Evolutionary conservation across 306 rosid species (phyloP), one percentile per base, ranked within the genome.

Genomic region (Pterocarpus macrocarpus): DNA sequence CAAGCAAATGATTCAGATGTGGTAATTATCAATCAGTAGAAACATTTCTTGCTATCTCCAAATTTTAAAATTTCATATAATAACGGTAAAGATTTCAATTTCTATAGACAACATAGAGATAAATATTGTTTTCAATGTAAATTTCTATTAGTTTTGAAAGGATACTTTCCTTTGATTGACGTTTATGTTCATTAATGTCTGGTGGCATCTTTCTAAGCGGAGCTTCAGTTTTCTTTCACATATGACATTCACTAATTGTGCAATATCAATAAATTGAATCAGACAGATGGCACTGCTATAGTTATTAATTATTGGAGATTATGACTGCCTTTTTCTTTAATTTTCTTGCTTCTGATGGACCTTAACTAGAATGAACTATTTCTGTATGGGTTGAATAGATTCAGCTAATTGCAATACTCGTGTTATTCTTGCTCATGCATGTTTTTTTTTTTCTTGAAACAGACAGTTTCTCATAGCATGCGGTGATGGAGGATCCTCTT

Each of bases 381-480:
- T 39, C 44, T 65, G 4, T 33, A 22, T 39, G 15, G 49, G 61
- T 5, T 58, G 77, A 41, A 16, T 57, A 50, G 53, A 71, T 71
- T 77, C 30, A 45, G 58, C 50, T 69, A 8, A 74, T 69, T 79
- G 38, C 67, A 17, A 2, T 50, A 35, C 2, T 63, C 78, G 14
- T 28, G 28, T 36, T 74, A 39, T 52, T 78, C 59, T 73, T 59
- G 45, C 5, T 65, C 4, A 16, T 64, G 68, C 49, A 7, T 62
- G 32, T 41, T 62, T 30, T 52, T 69, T 28, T 57, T 49, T 61
- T 69, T 0, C 7, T 1, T 58, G 4, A 32, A 17, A 65, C 87
- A 83, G 89, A 83, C 38, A 83, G 87, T 80, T 86, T 76, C 81
- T 86, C 87, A 61, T 86, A 82, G 85, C 82, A 59, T 65, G 81